Evolutionary conservation across 176 grass and related monocot species (phyloP).

Genomic region (Oryza brachyantha): DNA sequence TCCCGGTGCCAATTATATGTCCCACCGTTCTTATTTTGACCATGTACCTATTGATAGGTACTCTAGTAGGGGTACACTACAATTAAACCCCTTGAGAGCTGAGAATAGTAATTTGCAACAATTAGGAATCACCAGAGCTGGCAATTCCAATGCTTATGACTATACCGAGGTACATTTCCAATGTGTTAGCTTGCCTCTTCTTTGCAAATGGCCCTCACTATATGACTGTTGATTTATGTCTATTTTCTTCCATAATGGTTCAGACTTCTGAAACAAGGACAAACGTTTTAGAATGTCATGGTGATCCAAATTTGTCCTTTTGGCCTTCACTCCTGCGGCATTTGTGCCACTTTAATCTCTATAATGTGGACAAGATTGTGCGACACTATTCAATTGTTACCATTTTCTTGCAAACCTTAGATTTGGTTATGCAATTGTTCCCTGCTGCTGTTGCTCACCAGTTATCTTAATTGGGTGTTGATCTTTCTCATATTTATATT

Average conservation of each 20-base stretch:
- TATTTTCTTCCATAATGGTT: constrained; percentile 21
- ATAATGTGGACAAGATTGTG: constrained; percentile 15
- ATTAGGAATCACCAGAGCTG: constrained; percentile 51
- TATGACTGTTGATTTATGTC: constrained; percentile 3
- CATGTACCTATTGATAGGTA: constrained; percentile 48
- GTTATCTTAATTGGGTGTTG: constrained; percentile 20
- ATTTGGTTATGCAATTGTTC: constrained; percentile 12
- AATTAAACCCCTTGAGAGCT: constrained; percentile 35
- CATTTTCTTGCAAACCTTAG: constrained; percentile 1
- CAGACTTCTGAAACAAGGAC: neutral
- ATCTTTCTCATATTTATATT: neutral
- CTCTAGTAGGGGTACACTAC: constrained; percentile 39
- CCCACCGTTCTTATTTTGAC: constrained; percentile 38
- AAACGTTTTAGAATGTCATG: neutral
- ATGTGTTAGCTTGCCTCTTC: constrained; percentile 28
- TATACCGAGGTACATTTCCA: constrained; percentile 59
- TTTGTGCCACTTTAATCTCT: neutral
- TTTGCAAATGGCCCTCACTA: constrained; percentile 15
- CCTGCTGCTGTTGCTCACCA: neutral
- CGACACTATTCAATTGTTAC: constrained; percentile 6
- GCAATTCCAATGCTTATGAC: constrained; percentile 62
- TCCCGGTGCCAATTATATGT: constrained; percentile 32
- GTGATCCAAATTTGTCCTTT: neutral
- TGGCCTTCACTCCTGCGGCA: constrained; percentile 17
- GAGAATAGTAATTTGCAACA: constrained; percentile 31